Conservation (phyloP, 2,329 filamentous ascomycete species). For the Emericellopsis atlantica region DNA sequence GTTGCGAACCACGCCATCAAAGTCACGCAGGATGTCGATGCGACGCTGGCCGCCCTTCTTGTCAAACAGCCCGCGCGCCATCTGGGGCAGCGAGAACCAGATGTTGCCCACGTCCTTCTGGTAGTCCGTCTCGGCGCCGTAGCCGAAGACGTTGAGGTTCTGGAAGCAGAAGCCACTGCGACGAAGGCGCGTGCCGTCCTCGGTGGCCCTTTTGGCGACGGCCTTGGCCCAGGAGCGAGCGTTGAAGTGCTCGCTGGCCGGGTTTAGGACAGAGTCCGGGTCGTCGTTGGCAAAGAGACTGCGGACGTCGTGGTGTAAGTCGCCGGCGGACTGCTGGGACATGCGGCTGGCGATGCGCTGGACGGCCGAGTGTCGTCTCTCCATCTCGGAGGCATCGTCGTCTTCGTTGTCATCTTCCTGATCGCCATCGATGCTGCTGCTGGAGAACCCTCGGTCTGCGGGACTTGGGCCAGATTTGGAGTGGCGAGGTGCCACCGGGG, state of each 20-base stretch:
- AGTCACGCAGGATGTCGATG: constrained; percentile 36
- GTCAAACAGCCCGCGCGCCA: not conserved
- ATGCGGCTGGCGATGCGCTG: constrained; percentile 37
- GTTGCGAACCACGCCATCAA: constrained; percentile 37
- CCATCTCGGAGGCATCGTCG: constrained; percentile 26
- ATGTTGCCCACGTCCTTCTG: constrained; percentile 23
- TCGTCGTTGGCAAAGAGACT: constrained; percentile 6
- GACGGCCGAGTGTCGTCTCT: constrained; percentile 32
- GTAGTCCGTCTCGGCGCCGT: constrained; percentile 30
- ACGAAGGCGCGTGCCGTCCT: constrained; percentile 41
- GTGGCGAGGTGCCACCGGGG: not conserved
- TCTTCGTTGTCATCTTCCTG: constrained; percentile 12
- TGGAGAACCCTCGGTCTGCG: not conserved
- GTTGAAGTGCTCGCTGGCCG: constrained; percentile 37
- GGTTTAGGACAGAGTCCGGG: constrained; percentile 38
- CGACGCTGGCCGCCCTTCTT: constrained; percentile 12
- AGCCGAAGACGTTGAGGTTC: constrained; percentile 32
- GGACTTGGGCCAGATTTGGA: no score
- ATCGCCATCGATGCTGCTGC: not conserved
- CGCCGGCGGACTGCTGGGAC: constrained; percentile 11
- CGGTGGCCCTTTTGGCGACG: constrained; percentile 36
- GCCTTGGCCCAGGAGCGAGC: constrained; percentile 47
- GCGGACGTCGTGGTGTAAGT: not conserved
- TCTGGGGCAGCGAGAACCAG: constrained; percentile 11
- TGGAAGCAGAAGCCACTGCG: constrained; percentile 50